These are phyloP conservation scores for Xerocomus minutiporus DNA, from an alignment of 1,284 basidiomycete species.

Conservation along the genomic window DNA sequence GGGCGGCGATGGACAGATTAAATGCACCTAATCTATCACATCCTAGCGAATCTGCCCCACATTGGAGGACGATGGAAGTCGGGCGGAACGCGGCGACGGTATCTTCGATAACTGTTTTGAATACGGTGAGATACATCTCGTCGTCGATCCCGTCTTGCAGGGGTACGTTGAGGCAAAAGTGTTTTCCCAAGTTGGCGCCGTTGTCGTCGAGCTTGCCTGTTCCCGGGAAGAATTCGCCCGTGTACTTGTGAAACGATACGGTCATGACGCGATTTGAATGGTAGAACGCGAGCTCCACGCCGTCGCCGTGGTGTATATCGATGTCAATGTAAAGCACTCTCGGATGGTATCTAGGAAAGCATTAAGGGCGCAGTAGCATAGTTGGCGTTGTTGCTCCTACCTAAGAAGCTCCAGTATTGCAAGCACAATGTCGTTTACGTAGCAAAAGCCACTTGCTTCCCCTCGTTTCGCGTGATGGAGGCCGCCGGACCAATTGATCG, in stretches of 20 bases:
- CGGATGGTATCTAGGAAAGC: slow-evolving; percentile 66
- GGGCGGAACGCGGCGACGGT: slow-evolving; percentile 89
- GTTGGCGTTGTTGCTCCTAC: slow-evolving; percentile 39
- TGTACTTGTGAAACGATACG: slow-evolving; percentile 99
- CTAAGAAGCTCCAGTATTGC: slow-evolving; percentile 89
- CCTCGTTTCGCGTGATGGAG: slow-evolving; percentile 95
- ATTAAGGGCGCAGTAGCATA: background rate
- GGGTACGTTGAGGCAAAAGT: slow-evolving; percentile 95
- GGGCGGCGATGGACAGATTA: slow-evolving; percentile 98
- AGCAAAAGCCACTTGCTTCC: slow-evolving; percentile 95
- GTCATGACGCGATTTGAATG: slow-evolving; percentile 97
- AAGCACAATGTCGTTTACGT: slow-evolving; percentile 93
- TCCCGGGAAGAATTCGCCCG: slow-evolving; percentile 96
- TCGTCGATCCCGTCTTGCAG: slow-evolving; percentile 97
- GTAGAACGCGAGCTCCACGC: slow-evolving; percentile 97
- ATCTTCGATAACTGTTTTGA: slow-evolving; percentile 95
- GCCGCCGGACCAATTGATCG: slow-evolving; percentile 96
- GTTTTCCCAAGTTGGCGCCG: slow-evolving; percentile 83
- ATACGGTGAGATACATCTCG: slow-evolving; percentile 91
- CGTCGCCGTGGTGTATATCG: slow-evolving; percentile 96
- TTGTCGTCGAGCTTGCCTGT: slow-evolving; percentile 93
- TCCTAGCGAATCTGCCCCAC: slow-evolving; percentile 94
- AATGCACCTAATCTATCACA: slow-evolving; percentile 95
- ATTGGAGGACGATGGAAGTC: slow-evolving; percentile 90
- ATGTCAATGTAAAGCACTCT: slow-evolving; percentile 96